Evolutionary conservation across 257 asterid genomes (phyloP).

Genomic region (Solanum sitiens): DNA sequence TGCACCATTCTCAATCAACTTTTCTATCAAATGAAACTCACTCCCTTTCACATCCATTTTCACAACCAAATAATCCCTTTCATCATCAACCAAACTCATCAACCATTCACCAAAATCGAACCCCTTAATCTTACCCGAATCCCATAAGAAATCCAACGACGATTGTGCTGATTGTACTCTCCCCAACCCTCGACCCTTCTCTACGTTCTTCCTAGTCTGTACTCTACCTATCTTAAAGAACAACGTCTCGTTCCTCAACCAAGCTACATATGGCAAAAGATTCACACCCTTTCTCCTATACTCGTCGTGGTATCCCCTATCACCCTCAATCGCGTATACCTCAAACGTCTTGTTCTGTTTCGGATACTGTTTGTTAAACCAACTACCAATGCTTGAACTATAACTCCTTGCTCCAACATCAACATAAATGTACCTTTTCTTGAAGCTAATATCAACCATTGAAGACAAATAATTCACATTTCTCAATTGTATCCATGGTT

Average conservation of each 20-base stretch:
- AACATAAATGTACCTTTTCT: conserved; percentile 33
- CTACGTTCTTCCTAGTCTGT: conserved; percentile 21
- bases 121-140: conserved; percentile 34
- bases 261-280: conserved; percentile 48
- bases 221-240: conserved; percentile 40
- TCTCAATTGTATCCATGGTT: conserved; percentile 37
- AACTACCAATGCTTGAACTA: conserved; percentile 49
- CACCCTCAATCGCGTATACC: conserved; percentile 49
- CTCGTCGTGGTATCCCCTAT: conserved; percentile 30
- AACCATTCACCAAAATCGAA: conserved; percentile 57
- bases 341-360: conserved; percentile 51
- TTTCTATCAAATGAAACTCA: conserved; percentile 43
- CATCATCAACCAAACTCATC: conserved; percentile 20
- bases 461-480: conserved; percentile 36
- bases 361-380: conserved; percentile 56
- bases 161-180: conserved; percentile 42
- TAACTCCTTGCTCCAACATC: conserved; percentile 60
- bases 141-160: conserved; percentile 16
- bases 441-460: conserved; percentile 52
- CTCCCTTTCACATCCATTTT: conserved; percentile 69
- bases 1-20: conserved; percentile 48
- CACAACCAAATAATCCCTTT: conserved; percentile 48
- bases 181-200: conserved; percentile 44
- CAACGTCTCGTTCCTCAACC: conserved; percentile 54
- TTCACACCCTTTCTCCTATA: conserved; percentile 35